Base-by-base conservation (phyloP, 495 filamentous ascomycete genomes). In the Talaromyces stipitatus region DNA sequence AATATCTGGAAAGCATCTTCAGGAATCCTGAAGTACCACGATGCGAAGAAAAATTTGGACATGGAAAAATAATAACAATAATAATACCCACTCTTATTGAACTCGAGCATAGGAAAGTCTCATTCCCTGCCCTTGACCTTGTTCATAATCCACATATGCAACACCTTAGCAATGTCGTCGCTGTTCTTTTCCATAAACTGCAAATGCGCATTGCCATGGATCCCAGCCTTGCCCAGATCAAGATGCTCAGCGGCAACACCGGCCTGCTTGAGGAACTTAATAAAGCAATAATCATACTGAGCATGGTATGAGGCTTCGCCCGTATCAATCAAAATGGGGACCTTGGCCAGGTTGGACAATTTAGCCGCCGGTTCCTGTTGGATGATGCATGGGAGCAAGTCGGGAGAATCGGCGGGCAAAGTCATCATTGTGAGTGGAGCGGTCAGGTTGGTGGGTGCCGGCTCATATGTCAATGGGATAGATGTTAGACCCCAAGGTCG, bases 131-230 rank as follows among this genome's bases (percentile, higher is more conserved):
- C n/a, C n/a, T n/a, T n/a, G n/a, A n/a, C n/a, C n/a, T n/a, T n/a
- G n/a, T n/a, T n/a, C n/a, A n/a, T n/a, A n/a, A n/a, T n/a, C 50
- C 50, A 53, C 50, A 18, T 58, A 24, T 68, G 41, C 59, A 55
- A 27, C 53, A 59, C 11, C 5, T 50, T 50, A 60, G 65, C 64
- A 27, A 69, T 63, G 11, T 66, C 59, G 38, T 62, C 38, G 46
- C 62, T 69, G 51, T 69, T 68, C 55, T 60, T 59, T 47, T 69
- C 66, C 56, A 69, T 56, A 27, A 68, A 65, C 8, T 58, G 50
- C 46, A 69, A 50, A 52, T 70, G 68, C 20, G 62, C 64, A 46
- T 70, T 70, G 3, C 68, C 68, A 47, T 66, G 55, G 22, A 69
- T 62, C 2, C 67, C 68, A 45, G 45, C 56, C 2, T 62, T 57